A percentile compares a stretch with the other conserved stretches of the same genome.
These are phyloP conservation scores for Sporothrix brasiliensis DNA, from an alignment of 2,329 filamentous ascomycete species.

Conservation along the genomic window DNA sequence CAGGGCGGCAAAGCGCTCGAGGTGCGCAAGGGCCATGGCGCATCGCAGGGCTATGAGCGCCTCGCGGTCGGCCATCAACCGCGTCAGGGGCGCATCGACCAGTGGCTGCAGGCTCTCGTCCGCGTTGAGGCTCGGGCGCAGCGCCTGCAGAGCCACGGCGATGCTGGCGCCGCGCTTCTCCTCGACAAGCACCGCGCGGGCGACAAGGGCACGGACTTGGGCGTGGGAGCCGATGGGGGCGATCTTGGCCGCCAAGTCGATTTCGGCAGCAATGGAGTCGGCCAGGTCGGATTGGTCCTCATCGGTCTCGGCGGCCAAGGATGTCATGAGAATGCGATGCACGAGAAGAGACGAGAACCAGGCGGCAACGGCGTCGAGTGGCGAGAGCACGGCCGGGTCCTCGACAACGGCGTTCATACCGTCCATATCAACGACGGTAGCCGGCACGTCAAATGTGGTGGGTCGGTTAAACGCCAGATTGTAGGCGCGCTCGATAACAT, in stretches of 20 bases:
- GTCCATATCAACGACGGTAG: slow-evolving; percentile 61
- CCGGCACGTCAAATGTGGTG: slow-evolving; percentile 66
- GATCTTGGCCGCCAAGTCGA: slow-evolving; percentile 70
- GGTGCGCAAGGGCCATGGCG: slow-evolving; percentile 63
- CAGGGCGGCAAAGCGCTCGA: slow-evolving; percentile 51
- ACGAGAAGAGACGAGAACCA: slow-evolving; percentile 83
- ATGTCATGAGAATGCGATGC: slow-evolving; percentile 67
- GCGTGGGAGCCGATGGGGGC: slow-evolving; percentile 80
- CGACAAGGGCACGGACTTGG: slow-evolving; percentile 61
- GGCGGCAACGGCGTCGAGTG: slow-evolving; percentile 85
- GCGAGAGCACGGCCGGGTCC: slow-evolving; percentile 80
- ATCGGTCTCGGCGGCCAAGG: slow-evolving; percentile 54
- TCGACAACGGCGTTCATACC: slow-evolving; percentile 83
- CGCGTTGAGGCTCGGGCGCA: slow-evolving; percentile 48
- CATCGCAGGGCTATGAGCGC: slow-evolving; percentile 61
- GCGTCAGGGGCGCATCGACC: slow-evolving; percentile 49
- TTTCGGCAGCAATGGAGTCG: slow-evolving; percentile 46
- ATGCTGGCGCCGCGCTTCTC: slow-evolving; percentile 61
- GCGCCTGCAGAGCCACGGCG: slow-evolving; percentile 57
- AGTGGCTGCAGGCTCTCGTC: slow-evolving; percentile 47
- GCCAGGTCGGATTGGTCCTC: not conserved
- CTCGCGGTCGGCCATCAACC: slow-evolving; percentile 53
- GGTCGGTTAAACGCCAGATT: slow-evolving; percentile 87
- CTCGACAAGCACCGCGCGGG: slow-evolving; percentile 59
- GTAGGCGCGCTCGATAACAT: slow-evolving; percentile 80